Base-by-base conservation (phyloP, 768 basidiomycete genomes). In the Boletus reticulatus region DNA sequence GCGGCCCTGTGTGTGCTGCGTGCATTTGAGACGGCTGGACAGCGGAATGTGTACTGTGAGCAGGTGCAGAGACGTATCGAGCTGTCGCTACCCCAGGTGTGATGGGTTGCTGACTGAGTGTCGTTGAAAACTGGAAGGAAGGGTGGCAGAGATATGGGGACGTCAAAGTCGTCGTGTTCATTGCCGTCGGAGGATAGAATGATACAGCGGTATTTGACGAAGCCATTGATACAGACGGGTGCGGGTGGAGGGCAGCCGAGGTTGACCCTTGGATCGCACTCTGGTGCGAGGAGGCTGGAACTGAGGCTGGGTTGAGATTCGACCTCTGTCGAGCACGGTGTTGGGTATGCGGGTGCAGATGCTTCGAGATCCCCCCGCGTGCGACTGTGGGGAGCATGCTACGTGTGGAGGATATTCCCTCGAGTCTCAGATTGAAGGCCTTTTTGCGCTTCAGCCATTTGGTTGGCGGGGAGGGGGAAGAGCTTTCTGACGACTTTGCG, bases 371-470 rank as follows among this genome's bases (percentile, higher is more conserved):
- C 2, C 69, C 67, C 47, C 64, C 65, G 6, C 71, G 65, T 6
- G 49, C 57, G 42, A 57, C 45, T 8, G 58, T 7, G 22, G 56
- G 52, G 38, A 62, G 62, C 52, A 62, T 65, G 32, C 59, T 48
- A 5, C 68, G 65, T 1, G 65, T 46, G 19, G 70, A 62, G 37
- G 71, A 70, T 50, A 80, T 70, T 32, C 80, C 80, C 42, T 77
- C 78, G 51, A 80, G 69, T 60, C 65, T 76, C 46, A 88, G 71
- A 57, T 81, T 80, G 69, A 83, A 81, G 24, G 77, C 78, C 64
- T 79, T 80, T 71, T 86, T 87, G 56, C 84, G 79, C 64, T 80
- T 79, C 57, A 75, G 57, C 84, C 84, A 84, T 55, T 70, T 72
- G 14, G 68, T 69, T 43, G 58, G 66, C 50, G 66, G 69, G 20